Evolutionary conservation across 148 eudicot genomes (phyloP), one percentile per base, ranked within the genome.

Genomic region (Chenopodium formosanum): DNA sequence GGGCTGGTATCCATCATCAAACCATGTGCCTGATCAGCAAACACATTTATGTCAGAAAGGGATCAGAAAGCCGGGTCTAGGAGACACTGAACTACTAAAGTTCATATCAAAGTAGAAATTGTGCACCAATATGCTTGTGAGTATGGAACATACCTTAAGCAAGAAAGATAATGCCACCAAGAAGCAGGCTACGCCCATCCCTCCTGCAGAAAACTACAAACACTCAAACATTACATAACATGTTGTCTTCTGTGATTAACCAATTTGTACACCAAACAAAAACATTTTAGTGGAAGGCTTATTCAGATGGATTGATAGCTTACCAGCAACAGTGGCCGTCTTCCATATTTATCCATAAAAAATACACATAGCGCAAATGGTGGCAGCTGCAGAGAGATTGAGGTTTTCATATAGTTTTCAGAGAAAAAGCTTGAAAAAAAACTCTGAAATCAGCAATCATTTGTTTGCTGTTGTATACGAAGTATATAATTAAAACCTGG

Each of bases 311-410:
- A 40, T 44, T 12, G 14, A 46, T 73, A 23, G 20, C 85, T 75
- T 13, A 90, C 93, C 87, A 90, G 78, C 62, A 88, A 80, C 53
- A 91, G 84, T 66, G 89, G 86, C 25, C 90, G 84, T 69, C 91
- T 82, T 78, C 94, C 94, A 17, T 44, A 44, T 47, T 58, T 88
- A 82, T 90, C 94, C 84, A 89, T 83, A 66, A 90, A 81, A 63
- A 86, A 17, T 29, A 90, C 86, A 72, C 88, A 83, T 47, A 87
- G 67, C 32, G 64, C 79, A 65, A 84, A 65, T 53, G 83, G 78
- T 22, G 87, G 90, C 63, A 91, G 60, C 92, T 90, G 87, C 82
- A 83, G 32, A 34, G 32, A 34, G 19, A 5, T 80, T 44, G 40
- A 46, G 14, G 31, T 20, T 23, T 23, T 23, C 23, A 23, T 23